Conservation (phyloP, 169 alveolate genomes). For the Plasmodium ovale region DNA sequence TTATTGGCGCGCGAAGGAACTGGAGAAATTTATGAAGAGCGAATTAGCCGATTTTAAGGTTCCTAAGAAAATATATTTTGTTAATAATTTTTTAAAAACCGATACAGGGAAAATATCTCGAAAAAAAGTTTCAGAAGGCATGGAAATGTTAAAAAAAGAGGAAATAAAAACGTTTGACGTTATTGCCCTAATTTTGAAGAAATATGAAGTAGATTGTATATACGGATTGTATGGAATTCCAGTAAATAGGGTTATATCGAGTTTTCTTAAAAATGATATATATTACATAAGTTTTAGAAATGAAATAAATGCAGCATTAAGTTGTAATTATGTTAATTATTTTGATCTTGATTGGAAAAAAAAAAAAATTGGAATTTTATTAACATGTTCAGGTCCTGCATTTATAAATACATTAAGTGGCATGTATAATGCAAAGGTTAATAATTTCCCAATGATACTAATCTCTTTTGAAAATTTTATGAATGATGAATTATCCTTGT, state of each 20-base stretch:
- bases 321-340: slow-evolving; percentile 65
- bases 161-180: slow-evolving; percentile 36
- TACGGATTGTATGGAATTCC: slow-evolving; percentile 74
- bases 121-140: slow-evolving; percentile 54
- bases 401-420: slow-evolving; percentile 70
- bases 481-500: slow-evolving; percentile 8
- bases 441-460: slow-evolving; percentile 49
- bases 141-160: slow-evolving; percentile 6
- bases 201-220: slow-evolving; percentile 34
- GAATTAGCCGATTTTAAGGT: slow-evolving; percentile 52
- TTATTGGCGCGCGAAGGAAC: not conserved
- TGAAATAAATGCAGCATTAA: slow-evolving; percentile 67
- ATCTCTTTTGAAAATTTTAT: slow-evolving; percentile 60
- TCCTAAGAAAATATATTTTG: slow-evolving; percentile 66
- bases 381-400: slow-evolving; percentile 75
- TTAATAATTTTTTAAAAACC: slow-evolving; percentile 66
- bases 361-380: slow-evolving; percentile 54
- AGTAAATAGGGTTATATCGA: slow-evolving; percentile 25
- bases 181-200: slow-evolving; percentile 47
- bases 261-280: slow-evolving; percentile 40
- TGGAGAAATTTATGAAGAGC: slow-evolving; percentile 19
- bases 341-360: slow-evolving; percentile 16
- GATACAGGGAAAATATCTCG: slow-evolving; percentile 68
- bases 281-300: slow-evolving; percentile 71
- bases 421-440: slow-evolving; percentile 50